Base-by-base conservation (phyloP, 1,284 basidiomycete genomes). In the Pseudozyma sp. region DNA sequence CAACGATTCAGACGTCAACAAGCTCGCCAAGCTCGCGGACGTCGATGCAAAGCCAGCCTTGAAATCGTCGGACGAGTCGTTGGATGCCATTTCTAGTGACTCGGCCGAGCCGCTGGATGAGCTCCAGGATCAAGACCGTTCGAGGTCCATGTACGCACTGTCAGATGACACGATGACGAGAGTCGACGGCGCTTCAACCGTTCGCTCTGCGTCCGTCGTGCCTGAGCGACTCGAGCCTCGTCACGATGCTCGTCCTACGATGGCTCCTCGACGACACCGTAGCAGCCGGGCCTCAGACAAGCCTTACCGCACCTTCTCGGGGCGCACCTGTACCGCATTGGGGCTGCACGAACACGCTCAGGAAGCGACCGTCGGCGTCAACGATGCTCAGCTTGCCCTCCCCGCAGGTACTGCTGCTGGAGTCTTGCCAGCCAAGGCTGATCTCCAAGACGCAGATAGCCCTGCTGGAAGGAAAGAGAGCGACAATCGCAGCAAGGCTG, bases 261-360 rank as follows among this genome's bases (percentile, higher is more conserved):
- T 24, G 17, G n/a, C 46, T 54, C 0, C 51, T 58, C 19, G n/a
- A 14, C 58, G 54, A 4, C 70, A 68, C n/a, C 61, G 66, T 24
- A 68, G 60, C 58, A 58, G 61, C 19, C 69, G 69, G 11, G 49
- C 69, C 37, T 72, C 64, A n/a, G 60, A 64, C 24, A 55, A 39
- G 7, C 56, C 59, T 0, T 56, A 67, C 44, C 52, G 50, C 43
- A 16, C 61, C 44, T 54, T 62, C 46, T 58, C 61, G 11, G 68
- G 68, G 11, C 51, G 60, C 6, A 61, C 60, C 13, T 55, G 57
- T 9, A 56, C 49, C 14, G 61, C 65, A 11, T 11, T 57, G 24
- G 51, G 53, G 29, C 72, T 72, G 52, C 61, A 58, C 43, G 68
- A 75, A 42, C 72, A 75, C 35, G 60, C 72, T 7, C 56, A 66